Percentiles rank a stretch among this genome's conserved stretches.
These are phyloP conservation scores for Knoxia roxburghii DNA, from an alignment of 257 asterid species.

Conservation along the genomic window DNA sequence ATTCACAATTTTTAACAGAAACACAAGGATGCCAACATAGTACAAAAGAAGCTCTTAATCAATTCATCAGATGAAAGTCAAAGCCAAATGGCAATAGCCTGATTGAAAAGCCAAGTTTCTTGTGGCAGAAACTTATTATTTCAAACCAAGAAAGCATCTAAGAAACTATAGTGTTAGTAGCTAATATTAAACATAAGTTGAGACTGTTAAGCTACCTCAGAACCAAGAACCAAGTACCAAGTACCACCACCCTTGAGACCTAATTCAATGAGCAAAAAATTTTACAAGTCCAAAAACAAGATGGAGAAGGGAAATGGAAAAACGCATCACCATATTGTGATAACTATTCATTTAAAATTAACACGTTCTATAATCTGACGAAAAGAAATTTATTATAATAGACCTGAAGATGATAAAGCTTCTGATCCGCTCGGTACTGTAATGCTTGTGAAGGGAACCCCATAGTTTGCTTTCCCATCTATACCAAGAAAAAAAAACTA, in stretches of 20 bases:
- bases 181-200: neutral
- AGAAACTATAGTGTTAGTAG: neutral
- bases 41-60: neutral
- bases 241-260: neutral
- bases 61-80: too few species aligned
- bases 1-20: neutral
- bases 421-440: constrained; percentile 87
- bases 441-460: constrained; percentile 87
- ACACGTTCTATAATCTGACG: neutral
- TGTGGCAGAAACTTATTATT: neutral
- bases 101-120: neutral
- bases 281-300: neutral
- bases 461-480: constrained; percentile 99
- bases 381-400: constrained; percentile 10
- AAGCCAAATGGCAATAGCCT: neutral
- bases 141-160: neutral
- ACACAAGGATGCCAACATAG: neutral
- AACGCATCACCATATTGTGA: neutral
- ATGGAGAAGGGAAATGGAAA: neutral
- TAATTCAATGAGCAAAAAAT: neutral
- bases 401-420: constrained; percentile 99
- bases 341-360: neutral
- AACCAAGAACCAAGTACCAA: too few species aligned
- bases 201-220: neutral
- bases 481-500: constrained; percentile 17